These are phyloP conservation scores for Exophiala bonariae DNA, from an alignment of 2,329 filamentous ascomycete species.

Conservation along the genomic window DNA sequence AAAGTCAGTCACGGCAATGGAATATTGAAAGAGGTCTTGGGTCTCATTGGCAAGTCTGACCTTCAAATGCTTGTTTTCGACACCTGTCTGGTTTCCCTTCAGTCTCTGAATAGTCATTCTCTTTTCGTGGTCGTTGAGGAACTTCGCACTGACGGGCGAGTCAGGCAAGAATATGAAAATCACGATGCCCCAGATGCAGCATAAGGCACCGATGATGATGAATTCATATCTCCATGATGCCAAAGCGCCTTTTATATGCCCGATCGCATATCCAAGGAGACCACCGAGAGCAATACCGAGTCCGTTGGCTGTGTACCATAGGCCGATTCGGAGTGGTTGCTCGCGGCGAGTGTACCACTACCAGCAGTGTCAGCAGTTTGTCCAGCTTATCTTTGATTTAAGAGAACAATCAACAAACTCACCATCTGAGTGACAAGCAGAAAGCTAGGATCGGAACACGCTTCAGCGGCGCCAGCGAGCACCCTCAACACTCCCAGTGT, in stretches of 20 bases:
- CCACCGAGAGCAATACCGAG: conserved; percentile 55
- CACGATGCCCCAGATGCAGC: conserved; percentile 59
- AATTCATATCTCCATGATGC: conserved; percentile 69
- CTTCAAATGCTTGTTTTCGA: conserved; percentile 59
- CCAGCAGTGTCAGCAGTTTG: neutral
- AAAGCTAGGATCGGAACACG: conserved; percentile 56
- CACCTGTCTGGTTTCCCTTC: conserved; percentile 58
- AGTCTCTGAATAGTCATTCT: conserved; percentile 58
- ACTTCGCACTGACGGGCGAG: conserved; percentile 55
- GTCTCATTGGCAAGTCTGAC: too few relatives aligned
- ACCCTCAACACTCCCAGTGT: conserved; percentile 58
- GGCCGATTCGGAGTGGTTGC: conserved; percentile 60
- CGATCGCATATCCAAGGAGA: conserved; percentile 33
- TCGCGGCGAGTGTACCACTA: conserved; percentile 62
- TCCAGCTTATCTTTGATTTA: neutral
- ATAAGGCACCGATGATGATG: conserved; percentile 61
- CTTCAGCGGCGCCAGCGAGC: conserved; percentile 51
- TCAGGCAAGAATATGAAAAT: conserved; percentile 60
- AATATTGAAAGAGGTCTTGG: neutral
- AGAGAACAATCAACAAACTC: neutral
- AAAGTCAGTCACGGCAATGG: neutral
- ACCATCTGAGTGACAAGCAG: conserved; percentile 42
- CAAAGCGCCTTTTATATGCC: conserved; percentile 48
- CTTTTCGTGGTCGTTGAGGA: conserved; percentile 52
- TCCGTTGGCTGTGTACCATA: conserved; percentile 53